These are phyloP conservation scores for Podochytrium sp. DNA, from an alignment of 192 early-diverging fungal species.

Conservation along the genomic window DNA sequence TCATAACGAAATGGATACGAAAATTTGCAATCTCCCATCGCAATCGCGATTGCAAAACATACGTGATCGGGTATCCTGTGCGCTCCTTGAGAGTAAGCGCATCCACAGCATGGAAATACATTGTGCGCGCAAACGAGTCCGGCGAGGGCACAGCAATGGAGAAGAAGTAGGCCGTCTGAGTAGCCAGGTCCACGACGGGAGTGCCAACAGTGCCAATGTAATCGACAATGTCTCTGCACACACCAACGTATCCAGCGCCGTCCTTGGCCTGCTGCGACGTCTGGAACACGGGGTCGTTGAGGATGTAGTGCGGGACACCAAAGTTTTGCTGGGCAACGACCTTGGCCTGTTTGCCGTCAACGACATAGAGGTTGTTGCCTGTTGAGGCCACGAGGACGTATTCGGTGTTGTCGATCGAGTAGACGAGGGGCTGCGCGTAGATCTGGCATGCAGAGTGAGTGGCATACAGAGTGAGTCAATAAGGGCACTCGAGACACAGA, in stretches of 20 bases:
- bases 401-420: background rate
- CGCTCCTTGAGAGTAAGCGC: conserved; percentile 10
- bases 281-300: background rate
- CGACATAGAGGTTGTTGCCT: conserved; percentile 24
- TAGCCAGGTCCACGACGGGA: conserved; percentile 17
- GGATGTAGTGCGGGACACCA: conserved; percentile 7
- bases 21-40: too few species aligned
- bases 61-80: conserved; percentile 3
- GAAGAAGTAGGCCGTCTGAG: conserved; percentile 29
- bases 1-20: too few species aligned
- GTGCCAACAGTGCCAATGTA: conserved; percentile 28
- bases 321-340: conserved; percentile 7
- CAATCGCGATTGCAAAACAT: too few species aligned
- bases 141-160: background rate
- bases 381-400: conserved; percentile 2
- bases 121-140: background rate
- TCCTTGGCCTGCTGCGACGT: conserved; percentile 11
- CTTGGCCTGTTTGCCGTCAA: conserved; percentile 8
- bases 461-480: background rate
- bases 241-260: background rate
- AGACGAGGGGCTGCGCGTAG: conserved; percentile 31
- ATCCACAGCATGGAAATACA: conserved; percentile 25
- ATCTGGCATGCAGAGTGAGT: background rate
- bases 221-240: conserved; percentile 22
- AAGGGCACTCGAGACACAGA: background rate